A percentile compares a stretch with the other conserved stretches of the same genome.
Conservation (phyloP, 441 rosid species). For the Breynia disticha region DNA sequence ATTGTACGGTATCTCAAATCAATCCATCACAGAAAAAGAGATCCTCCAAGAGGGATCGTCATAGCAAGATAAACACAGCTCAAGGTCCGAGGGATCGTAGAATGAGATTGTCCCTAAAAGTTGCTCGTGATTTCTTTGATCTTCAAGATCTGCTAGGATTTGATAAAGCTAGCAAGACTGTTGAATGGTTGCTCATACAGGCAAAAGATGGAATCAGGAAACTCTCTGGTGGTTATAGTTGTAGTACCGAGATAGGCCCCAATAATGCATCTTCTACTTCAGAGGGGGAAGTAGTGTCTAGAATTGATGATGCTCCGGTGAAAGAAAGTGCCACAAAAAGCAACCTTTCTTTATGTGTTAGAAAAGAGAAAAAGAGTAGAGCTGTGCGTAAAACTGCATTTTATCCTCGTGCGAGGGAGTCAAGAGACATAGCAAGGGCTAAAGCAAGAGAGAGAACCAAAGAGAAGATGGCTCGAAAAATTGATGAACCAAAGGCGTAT, state of each 20-base stretch:
- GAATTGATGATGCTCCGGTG: slow-evolving; percentile 9
- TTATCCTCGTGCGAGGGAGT: slow-evolving; percentile 37
- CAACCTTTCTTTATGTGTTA: slow-evolving; percentile 6
- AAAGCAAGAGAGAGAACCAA: slow-evolving; percentile 72
- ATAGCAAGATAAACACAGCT: slow-evolving; percentile 85
- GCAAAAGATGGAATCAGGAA: slow-evolving; percentile 49
- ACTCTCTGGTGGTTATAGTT: slow-evolving; percentile 17
- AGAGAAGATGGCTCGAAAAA: slow-evolving; percentile 26
- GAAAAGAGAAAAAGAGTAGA: slow-evolving; percentile 28
- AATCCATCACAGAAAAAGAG: slow-evolving; percentile 25
- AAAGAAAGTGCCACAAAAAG: slow-evolving; percentile 7
- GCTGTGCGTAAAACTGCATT: slow-evolving; percentile 24
- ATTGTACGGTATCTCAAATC: not conserved
- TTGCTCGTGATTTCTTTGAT: slow-evolving; percentile 65
- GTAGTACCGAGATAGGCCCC: slow-evolving; percentile 13
- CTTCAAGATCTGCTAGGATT: slow-evolving; percentile 78
- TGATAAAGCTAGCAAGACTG: slow-evolving; percentile 83
- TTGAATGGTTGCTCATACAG: slow-evolving; percentile 70
- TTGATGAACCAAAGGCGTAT: slow-evolving; percentile 17
- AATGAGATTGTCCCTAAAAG: slow-evolving; percentile 80
- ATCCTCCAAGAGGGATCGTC: slow-evolving; percentile 56
- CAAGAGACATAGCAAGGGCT: slow-evolving; percentile 62
- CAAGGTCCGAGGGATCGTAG: slow-evolving; percentile 81
- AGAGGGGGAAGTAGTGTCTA: slow-evolving; percentile 33
- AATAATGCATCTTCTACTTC: slow-evolving; percentile 32